Base-by-base conservation (phyloP, 2,329 filamentous ascomycete species). In the Tolypocladium pustulatum region DNA sequence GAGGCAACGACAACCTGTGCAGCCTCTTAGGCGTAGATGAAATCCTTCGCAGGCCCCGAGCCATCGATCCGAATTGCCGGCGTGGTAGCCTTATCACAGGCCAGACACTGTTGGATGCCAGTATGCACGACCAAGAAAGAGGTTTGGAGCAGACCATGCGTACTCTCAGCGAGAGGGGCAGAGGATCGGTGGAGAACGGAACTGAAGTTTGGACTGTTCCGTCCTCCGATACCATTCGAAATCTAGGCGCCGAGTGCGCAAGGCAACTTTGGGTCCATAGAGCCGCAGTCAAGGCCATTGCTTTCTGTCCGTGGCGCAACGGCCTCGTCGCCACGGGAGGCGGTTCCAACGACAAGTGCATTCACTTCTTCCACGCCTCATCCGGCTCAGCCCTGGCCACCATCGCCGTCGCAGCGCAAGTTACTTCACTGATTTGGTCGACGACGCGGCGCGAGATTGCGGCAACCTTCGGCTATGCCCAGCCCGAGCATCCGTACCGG, bases 281-380 rank as follows among this genome's bases (percentile, higher is more conserved):
- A 32, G 93, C 93, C 0, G 94, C 94, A 2, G 89, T 97, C 64
- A 99, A 99, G 73, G 94, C 94, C 37, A 94, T 97, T 65, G 91
- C 94, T 2, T 97, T 97, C 73, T 96, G 93, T 62, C 93, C 94
- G 0, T 99, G 92, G 93, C 89, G 93, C 59, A 84, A 89, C 30
- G 89, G 88, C 4, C 80, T 99, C 5, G 74, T 99, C 43, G 94
- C 94, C 17, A 95, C 93, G 1, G 91, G 94, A 3, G 93, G 94
- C 43, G 94, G 94, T 30, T 93, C 90, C 53, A 96, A 95, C 67
- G 93, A 99, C 75, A 90, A 91, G 66, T 91, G 91, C 71, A 96
- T 99, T 59, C 92, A 96, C 73, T 99, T 99, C 76, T 97, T 89
- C 72, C 92, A 97, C 72, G 89, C 90, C 0, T 81, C 81, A 25